Percentiles rank a stretch among this genome's conserved stretches.
These are phyloP conservation scores for Rhododendron mucronatum DNA, from an alignment of 148 eudicot genomes.

Conservation along the genomic window DNA sequence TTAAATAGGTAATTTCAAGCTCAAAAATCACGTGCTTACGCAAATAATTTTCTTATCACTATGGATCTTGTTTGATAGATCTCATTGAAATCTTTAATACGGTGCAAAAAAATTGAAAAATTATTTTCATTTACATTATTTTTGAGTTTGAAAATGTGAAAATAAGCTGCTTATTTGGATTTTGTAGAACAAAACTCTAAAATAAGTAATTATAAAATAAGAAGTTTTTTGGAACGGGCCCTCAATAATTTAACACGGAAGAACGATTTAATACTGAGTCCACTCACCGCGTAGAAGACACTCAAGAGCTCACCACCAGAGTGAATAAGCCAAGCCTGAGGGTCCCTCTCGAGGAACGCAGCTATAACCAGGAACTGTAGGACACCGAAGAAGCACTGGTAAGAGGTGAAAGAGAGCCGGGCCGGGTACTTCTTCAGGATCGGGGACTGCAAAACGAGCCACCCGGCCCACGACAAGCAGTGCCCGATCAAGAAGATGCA, in stretches of 20 bases:
- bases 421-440: slow-evolving; percentile 93
- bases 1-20: too few relatives aligned
- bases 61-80: too few relatives aligned
- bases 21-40: too few relatives aligned
- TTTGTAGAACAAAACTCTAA: too few relatives aligned
- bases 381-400: slow-evolving; percentile 92
- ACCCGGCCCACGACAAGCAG: slow-evolving; percentile 90
- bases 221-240: too few relatives aligned
- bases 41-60: too few relatives aligned
- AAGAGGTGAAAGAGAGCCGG: slow-evolving; percentile 84
- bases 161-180: too few relatives aligned
- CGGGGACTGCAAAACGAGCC: slow-evolving; percentile 93
- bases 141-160: too few relatives aligned
- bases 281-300: slow-evolving; percentile 85
- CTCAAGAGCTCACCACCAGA: slow-evolving; percentile 88
- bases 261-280: background rate
- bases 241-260: background rate
- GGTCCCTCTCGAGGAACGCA: slow-evolving; percentile 71
- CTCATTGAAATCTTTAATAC: too few relatives aligned
- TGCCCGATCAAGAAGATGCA: slow-evolving; percentile 90
- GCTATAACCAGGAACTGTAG: slow-evolving; percentile 83
- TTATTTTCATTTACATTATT: too few relatives aligned
- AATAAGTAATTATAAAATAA: too few relatives aligned
- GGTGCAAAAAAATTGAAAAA: too few relatives aligned
- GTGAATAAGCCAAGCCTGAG: slow-evolving; percentile 82